phyloP scores from a whole-genome alignment of 2,329 filamentous ascomycete genomes.

The Colletotrichum cereale region DNA sequence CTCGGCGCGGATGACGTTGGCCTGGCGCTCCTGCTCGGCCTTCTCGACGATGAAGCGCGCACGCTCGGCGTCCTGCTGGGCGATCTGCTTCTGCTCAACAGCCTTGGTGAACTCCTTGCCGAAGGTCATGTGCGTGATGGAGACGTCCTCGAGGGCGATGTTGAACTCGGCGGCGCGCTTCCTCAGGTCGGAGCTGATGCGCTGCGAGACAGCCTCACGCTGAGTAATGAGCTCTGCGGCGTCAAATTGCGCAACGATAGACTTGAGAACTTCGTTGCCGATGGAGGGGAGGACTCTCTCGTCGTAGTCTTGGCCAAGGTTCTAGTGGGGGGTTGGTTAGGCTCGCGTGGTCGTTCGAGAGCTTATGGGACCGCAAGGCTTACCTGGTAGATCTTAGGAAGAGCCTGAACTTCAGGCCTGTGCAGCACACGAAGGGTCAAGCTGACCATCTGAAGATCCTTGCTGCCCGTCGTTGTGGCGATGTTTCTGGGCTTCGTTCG shows the following conservation, averaged over 20 bases:
- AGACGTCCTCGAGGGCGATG: conserved; percentile 98
- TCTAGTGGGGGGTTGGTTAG: conserved; percentile 67
- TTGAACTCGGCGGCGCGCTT: conserved; percentile 97
- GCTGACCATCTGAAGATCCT: conserved; percentile 99
- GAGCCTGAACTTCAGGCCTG: conserved; percentile 88
- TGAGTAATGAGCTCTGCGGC: conserved; percentile 99
- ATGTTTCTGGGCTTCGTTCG: conserved; percentile 98
- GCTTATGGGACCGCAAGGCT: conserved; percentile 41
- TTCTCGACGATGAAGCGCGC: conserved; percentile 98
- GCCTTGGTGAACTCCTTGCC: conserved; percentile 98
- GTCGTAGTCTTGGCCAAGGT: conserved; percentile 97
- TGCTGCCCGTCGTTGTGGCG: conserved; percentile 95
- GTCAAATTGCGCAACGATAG: conserved; percentile 98
- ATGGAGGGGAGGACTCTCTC: conserved; percentile 98
- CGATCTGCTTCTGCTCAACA: conserved; percentile 99
- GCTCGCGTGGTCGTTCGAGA: background rate
- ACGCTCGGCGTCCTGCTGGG: conserved; percentile 97
- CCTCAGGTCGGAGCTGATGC: conserved; percentile 92
- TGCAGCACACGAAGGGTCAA: conserved; percentile 96
- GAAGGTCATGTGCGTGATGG: conserved; percentile 99
- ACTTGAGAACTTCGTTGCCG: conserved; percentile 98
- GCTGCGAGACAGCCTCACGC: conserved; percentile 94
- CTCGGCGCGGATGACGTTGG: conserved; percentile 97
- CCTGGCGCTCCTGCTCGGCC: conserved; percentile 98
- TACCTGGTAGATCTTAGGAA: conserved; percentile 99